Evolutionary conservation across 2,329 filamentous ascomycete genomes (phyloP).

Genomic region (Ascocoryne sarcoides): DNA sequence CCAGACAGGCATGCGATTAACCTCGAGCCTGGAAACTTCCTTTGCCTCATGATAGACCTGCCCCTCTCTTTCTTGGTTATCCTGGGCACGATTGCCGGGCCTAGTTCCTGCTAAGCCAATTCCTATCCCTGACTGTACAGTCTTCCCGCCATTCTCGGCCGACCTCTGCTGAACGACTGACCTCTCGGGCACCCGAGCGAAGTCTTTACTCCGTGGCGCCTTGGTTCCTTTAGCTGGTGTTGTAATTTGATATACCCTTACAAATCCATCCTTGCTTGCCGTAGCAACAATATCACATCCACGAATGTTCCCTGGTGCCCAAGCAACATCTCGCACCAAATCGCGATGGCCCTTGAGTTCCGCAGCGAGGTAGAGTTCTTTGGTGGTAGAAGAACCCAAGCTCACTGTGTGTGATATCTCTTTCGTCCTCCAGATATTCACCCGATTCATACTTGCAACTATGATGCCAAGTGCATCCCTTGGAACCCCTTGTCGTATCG

Average conservation of each 20-base stretch:
- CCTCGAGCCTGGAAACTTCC: constrained; percentile 58
- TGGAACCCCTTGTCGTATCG: constrained; percentile 72
- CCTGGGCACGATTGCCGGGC: constrained; percentile 39
- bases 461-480: constrained; percentile 72
- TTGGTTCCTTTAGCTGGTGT: constrained; percentile 46
- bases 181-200: constrained; percentile 21
- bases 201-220: constrained; percentile 28
- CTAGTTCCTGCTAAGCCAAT: constrained; percentile 39
- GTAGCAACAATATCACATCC: constrained; percentile 88
- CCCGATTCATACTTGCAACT: constrained; percentile 75
- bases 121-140: constrained; percentile 42
- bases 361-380: constrained; percentile 78
- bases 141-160: constrained; percentile 22
- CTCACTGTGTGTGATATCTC: constrained; percentile 42
- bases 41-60: constrained; percentile 55
- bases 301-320: constrained; percentile 84
- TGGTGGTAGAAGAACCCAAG: constrained; percentile 49
- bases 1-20: constrained; percentile 65
- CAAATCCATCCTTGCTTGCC: constrained; percentile 82
- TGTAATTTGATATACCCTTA: constrained; percentile 78
- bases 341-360: constrained; percentile 66
- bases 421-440: constrained; percentile 73
- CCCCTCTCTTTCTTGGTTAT: constrained; percentile 43
- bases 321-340: constrained; percentile 79
- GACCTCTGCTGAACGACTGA: constrained; percentile 20